Evolutionary conservation across 306 rosid species (phyloP).

Genomic region (Cyamopsis tetragonoloba): DNA sequence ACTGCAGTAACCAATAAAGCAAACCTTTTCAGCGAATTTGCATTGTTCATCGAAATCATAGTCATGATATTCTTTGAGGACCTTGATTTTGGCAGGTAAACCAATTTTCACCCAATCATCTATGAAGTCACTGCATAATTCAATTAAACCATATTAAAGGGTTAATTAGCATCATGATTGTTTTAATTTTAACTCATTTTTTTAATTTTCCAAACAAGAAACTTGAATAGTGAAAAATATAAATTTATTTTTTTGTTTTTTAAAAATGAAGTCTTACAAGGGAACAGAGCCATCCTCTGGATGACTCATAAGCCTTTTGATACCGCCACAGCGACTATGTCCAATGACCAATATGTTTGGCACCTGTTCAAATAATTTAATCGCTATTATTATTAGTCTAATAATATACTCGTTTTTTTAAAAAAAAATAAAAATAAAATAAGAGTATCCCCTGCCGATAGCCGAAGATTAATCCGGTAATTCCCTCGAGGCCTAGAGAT

Average conservation of each 20-base stretch:
- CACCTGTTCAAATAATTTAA: slow-evolving; percentile 34
- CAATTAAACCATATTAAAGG: slow-evolving; percentile 1
- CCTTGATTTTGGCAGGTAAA: slow-evolving; percentile 42
- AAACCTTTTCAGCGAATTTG: slow-evolving; percentile 46
- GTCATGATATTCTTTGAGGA: slow-evolving; percentile 9
- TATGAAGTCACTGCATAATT: slow-evolving; percentile 55
- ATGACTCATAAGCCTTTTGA: slow-evolving; percentile 54
- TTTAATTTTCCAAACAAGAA: neutral
- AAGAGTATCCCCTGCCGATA: too few relatives aligned
- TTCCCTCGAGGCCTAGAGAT: too few relatives aligned
- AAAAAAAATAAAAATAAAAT: too few relatives aligned
- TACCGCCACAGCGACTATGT: slow-evolving; percentile 72
- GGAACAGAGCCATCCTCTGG: slow-evolving; percentile 48
- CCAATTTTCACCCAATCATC: slow-evolving; percentile 74
- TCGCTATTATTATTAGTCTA: neutral
- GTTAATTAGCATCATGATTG: neutral
- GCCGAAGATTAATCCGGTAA: too few relatives aligned
- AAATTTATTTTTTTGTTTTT: neutral
- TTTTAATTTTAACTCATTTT: neutral
- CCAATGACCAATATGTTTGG: slow-evolving; percentile 58
- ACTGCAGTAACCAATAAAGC: neutral
- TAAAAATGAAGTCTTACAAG: slow-evolving; percentile 32
- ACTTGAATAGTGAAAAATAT: neutral
- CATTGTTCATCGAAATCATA: slow-evolving; percentile 10
- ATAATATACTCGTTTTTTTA: too few relatives aligned